Conservation (phyloP, 2,329 filamentous ascomycete genomes). For the Monosporascus sp. region DNA sequence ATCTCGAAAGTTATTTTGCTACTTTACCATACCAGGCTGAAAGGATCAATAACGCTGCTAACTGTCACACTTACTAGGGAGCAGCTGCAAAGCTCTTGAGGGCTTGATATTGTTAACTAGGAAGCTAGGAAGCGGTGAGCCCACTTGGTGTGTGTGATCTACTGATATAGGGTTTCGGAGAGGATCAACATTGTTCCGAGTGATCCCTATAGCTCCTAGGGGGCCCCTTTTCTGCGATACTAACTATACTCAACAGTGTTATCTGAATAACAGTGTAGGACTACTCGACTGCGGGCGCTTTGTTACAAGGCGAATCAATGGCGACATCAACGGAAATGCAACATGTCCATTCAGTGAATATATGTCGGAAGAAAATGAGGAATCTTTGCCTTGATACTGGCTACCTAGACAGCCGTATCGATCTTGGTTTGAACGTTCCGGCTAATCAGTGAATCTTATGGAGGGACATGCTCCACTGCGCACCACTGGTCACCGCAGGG, state of each 20-base stretch:
- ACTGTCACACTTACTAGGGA: too few relatives aligned
- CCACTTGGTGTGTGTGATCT: too few relatives aligned
- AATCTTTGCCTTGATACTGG: conserved; percentile 7
- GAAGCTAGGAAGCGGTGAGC: too few relatives aligned
- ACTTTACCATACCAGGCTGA: background rate
- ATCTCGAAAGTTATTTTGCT: background rate
- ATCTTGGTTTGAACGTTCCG: conserved; percentile 7
- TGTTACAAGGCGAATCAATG: background rate
- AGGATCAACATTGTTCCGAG: too few relatives aligned
- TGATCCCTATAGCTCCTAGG: too few relatives aligned
- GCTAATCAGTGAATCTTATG: conserved; percentile 1
- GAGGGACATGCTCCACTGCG: conserved; percentile 7
- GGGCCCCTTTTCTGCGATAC: too few relatives aligned
- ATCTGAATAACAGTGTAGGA: background rate
- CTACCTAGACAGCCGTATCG: conserved; percentile 3
- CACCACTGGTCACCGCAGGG: conserved; percentile 3
- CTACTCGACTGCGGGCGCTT: conserved; percentile 2
- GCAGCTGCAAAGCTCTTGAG: too few relatives aligned
- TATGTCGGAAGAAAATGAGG: background rate
- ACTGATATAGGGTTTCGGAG: too few relatives aligned
- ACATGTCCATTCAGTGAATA: conserved; percentile 2
- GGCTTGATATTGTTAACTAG: too few relatives aligned
- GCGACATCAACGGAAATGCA: background rate
- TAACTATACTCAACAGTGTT: conserved; percentile 11
- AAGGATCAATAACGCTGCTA: conserved; percentile 6